phyloP scores from a whole-genome alignment of 192 early-diverging fungal species.

The Backusella tuberculispora region DNA sequence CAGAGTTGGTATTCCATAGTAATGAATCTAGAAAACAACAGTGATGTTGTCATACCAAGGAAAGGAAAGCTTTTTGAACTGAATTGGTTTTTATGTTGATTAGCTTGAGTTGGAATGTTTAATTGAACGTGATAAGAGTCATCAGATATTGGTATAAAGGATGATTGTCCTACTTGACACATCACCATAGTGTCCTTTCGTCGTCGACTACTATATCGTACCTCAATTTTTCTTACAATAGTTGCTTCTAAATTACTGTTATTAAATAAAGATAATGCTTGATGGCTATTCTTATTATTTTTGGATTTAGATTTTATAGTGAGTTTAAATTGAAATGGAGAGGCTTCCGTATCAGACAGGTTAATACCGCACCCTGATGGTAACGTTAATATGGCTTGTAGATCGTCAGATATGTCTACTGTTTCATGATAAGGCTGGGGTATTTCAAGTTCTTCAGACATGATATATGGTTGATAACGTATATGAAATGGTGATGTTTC shows the following conservation, averaged over 20 bases:
- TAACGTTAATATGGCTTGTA: slow-evolving; percentile 2
- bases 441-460: background rate
- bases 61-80: background rate
- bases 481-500: background rate
- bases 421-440: background rate
- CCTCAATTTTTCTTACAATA: background rate
- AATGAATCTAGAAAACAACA: slow-evolving; percentile 8
- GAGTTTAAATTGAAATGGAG: background rate
- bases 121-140: background rate
- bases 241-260: background rate
- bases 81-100: background rate
- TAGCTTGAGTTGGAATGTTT: background rate
- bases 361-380: background rate
- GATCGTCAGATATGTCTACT: background rate
- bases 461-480: slow-evolving; percentile 16
- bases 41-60: slow-evolving; percentile 8
- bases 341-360: background rate
- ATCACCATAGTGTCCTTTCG: background rate
- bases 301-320: background rate
- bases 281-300: no score
- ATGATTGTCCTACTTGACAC: background rate
- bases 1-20: slow-evolving; percentile 7
- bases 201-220: background rate
- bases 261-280: no score
- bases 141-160: background rate